phyloP scores from a whole-genome alignment of 805 yeast species.

The Zygotorulaspora danielsina region DNA sequence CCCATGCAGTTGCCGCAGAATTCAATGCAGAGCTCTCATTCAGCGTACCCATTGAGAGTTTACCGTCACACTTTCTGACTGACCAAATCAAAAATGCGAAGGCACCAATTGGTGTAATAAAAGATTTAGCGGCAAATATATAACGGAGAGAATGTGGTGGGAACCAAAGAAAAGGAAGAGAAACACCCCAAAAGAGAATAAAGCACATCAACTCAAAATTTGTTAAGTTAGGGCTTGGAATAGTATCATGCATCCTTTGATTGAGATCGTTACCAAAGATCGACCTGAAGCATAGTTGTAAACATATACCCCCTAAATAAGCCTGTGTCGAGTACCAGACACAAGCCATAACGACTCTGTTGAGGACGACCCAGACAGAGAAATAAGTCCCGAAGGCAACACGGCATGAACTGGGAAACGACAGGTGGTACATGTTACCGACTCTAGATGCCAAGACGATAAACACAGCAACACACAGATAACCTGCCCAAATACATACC shows the following conservation, averaged over 20 bases:
- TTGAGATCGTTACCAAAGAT: conserved; percentile 69
- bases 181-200: conserved; percentile 75
- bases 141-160: conserved; percentile 81
- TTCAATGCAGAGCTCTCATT: conserved; percentile 17
- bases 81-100: conserved; percentile 84
- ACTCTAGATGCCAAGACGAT: conserved; percentile 68
- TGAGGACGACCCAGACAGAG: conserved; percentile 80
- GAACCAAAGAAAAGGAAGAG: conserved; percentile 77
- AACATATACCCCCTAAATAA: conserved; percentile 83
- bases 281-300: conserved; percentile 70
- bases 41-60: conserved; percentile 29
- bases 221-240: conserved; percentile 55
- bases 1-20: conserved; percentile 68
- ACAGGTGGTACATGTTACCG: conserved; percentile 76
- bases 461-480: conserved; percentile 63
- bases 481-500: conserved; percentile 87
- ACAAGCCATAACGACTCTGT: conserved; percentile 83
- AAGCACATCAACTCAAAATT: conserved; percentile 70
- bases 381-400: conserved; percentile 86
- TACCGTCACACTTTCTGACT: conserved; percentile 71
- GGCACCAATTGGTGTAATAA: conserved; percentile 78
- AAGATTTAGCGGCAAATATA: conserved; percentile 77
- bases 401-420: conserved; percentile 82
- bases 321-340: conserved; percentile 89
- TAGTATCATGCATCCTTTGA: conserved; percentile 58